These are phyloP conservation scores for Cardamine chenopodiifolia DNA, from an alignment of 345 rosid species.

Conservation along the genomic window DNA sequence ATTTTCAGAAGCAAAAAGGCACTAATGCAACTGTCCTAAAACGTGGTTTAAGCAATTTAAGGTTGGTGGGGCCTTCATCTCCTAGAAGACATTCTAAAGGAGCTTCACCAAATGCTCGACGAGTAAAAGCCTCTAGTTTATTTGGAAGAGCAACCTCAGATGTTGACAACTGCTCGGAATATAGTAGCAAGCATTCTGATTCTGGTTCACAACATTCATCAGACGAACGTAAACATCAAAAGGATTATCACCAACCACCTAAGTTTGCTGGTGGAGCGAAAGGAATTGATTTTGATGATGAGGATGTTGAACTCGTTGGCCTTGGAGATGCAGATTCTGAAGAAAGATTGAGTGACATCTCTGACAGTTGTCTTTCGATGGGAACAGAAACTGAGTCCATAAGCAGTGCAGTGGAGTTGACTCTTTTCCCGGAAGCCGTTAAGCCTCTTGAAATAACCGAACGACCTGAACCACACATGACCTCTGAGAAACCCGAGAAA, in stretches of 20 bases:
- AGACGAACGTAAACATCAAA: conserved; percentile 51
- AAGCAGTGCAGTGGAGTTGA: conserved; percentile 66
- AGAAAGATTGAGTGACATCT: conserved; percentile 91
- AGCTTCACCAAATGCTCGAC: conserved; percentile 48
- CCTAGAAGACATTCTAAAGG: conserved; percentile 67
- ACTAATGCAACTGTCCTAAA: conserved; percentile 51
- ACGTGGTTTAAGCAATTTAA: conserved; percentile 50
- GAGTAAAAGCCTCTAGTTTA: conserved; percentile 48
- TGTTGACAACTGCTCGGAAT: conserved; percentile 61
- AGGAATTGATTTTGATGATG: conserved; percentile 55
- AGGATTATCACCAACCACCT: conserved; percentile 45
- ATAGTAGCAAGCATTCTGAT: conserved; percentile 73
- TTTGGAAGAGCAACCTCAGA: conserved; percentile 60
- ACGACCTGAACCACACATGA: conserved; percentile 26
- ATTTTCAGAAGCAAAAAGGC: conserved; percentile 55
- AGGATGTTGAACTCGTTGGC: conserved; percentile 73
- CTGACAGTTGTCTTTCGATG: conserved; percentile 89
- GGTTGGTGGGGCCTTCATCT: conserved; percentile 61
- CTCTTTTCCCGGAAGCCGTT: conserved; percentile 73
- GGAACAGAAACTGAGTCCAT: conserved; percentile 90
- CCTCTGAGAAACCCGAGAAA: conserved; percentile 45
- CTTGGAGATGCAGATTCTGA: conserved; percentile 75
- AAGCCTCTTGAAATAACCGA: conserved; percentile 38
- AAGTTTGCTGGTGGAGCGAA: conserved; percentile 43
- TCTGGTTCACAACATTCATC: conserved; percentile 64